Percentiles rank a stretch among this genome's conserved stretches.
phyloP scores from a whole-genome alignment of 768 basidiomycete genomes.

The Leccinellum rugosiceps region DNA sequence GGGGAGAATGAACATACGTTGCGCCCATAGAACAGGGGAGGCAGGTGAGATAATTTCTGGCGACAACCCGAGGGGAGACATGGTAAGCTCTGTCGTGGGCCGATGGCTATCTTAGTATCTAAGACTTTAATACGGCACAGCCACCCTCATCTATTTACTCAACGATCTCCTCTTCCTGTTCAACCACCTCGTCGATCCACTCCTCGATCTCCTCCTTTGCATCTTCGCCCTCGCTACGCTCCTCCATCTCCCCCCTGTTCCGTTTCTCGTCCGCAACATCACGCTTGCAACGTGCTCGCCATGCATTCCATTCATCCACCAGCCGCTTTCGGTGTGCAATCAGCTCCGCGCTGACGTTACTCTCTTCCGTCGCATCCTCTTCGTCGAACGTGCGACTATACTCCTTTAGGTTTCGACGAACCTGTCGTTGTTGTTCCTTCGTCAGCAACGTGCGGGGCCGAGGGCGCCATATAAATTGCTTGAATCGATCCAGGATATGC shows the following conservation, averaged over 20 bases:
- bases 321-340: slow-evolving; percentile 86
- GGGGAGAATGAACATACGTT: slow-evolving; percentile 43
- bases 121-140: slow-evolving; percentile 16
- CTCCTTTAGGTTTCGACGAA: slow-evolving; percentile 88
- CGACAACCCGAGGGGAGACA: slow-evolving; percentile 29
- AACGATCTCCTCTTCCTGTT: slow-evolving; percentile 77
- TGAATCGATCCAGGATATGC: slow-evolving; percentile 89
- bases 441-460: slow-evolving; percentile 85
- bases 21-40: slow-evolving; percentile 71
- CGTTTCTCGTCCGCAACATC: slow-evolving; percentile 58
- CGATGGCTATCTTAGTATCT: not conserved
- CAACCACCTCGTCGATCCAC: slow-evolving; percentile 90
- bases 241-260: slow-evolving; percentile 34
- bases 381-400: slow-evolving; percentile 92
- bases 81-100: slow-evolving; percentile 9
- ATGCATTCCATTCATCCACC: slow-evolving; percentile 99
- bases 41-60: slow-evolving; percentile 32
- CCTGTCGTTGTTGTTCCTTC: slow-evolving; percentile 82
- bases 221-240: slow-evolving; percentile 42
- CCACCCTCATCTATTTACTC: slow-evolving; percentile 32
- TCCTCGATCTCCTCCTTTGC: slow-evolving; percentile 90
- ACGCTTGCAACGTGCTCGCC: slow-evolving; percentile 72
- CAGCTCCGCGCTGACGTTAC: slow-evolving; percentile 90
- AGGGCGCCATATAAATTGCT: slow-evolving; percentile 98
- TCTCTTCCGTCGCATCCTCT: slow-evolving; percentile 94